Evolutionary conservation across 257 asterid species (phyloP), one percentile per base, ranked within the genome.

Genomic region (Primulina eburnea): DNA sequence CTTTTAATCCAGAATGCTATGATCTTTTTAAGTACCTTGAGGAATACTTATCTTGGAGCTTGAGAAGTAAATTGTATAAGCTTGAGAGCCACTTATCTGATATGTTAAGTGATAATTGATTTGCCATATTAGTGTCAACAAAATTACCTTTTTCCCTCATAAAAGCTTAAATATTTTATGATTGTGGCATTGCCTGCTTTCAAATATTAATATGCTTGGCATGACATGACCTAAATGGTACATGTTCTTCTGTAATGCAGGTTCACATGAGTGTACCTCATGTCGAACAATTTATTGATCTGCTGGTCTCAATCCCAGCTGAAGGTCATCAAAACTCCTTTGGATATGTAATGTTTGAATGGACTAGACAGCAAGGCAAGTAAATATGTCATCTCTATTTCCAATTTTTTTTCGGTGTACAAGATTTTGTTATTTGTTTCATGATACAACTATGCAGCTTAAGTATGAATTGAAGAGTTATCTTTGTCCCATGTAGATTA

Each of bases 291-390:
- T 87, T 94, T 73, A 85, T 94, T 67, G 95, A 89, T 72, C 86
- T 94, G 76, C 72, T 94, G 82, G 82, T 88, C 78, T 86, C 95
- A 20, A 75, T 89, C 77, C 96, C 96, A 20, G 85, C 86, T 34
- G 92, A 94, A 73, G 92, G 89, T 78, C 85, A 89, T 77, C 76
- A 35, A 57, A 90, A 88, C 76, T 81, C 96, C 75, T 88, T 94
- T 77, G 81, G 90, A 38, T 94, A 89, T 82, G 62, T 94, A n/a
- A 94, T 94, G 96, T 75, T 82, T 67, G 96, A 90, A 80, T 94
- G 99, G 99, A 85, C 95, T 64, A 88, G 77, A 79, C 89, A 72
- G 50, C 99, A 94, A 91, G 99, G 99, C 76, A 82, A 85, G 92
- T 82, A 5, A 56, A 35, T n/a, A 37, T 68, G 62, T 73, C 60